Evolutionary conservation across 2,329 filamentous ascomycete species (phyloP).

Genomic region (Beauveria australis): DNA sequence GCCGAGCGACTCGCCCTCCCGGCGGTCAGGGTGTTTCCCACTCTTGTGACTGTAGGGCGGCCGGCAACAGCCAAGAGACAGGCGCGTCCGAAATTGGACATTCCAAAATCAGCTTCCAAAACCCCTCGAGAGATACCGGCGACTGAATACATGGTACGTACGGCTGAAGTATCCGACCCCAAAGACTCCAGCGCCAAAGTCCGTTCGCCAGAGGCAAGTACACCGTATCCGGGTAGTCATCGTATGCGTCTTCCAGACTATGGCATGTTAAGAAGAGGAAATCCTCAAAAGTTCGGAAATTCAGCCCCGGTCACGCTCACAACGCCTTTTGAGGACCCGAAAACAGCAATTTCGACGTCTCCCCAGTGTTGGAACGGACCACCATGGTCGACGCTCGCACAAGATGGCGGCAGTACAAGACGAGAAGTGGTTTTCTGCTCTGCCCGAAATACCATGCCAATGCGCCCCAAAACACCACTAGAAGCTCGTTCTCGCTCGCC

Average conservation of each 20-base stretch:
- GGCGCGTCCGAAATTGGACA: neutral
- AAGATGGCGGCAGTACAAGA: neutral
- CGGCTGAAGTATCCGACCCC: neutral
- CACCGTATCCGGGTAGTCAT: neutral
- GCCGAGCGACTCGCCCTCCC: neutral
- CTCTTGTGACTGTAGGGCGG: neutral
- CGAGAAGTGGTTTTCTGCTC: too few relatives aligned
- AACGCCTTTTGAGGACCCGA: neutral
- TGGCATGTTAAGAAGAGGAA: too few relatives aligned
- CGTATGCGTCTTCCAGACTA: neutral
- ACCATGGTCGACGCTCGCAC: neutral
- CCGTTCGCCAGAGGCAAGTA: neutral
- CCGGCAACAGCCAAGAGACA: neutral
- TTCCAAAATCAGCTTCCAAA: neutral
- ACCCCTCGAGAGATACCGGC: neutral
- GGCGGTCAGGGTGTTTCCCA: neutral
- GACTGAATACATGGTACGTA: neutral
- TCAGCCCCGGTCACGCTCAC: neutral
- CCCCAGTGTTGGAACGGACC: neutral
- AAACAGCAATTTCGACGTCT: neutral
- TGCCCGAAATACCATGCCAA: neutral
- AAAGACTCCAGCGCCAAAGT: neutral
- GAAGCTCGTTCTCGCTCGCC: neutral
- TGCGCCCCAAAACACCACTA: neutral
- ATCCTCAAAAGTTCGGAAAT: too few relatives aligned